phyloP scores from a whole-genome alignment of 768 basidiomycete genomes.

The Mycena maculata region DNA sequence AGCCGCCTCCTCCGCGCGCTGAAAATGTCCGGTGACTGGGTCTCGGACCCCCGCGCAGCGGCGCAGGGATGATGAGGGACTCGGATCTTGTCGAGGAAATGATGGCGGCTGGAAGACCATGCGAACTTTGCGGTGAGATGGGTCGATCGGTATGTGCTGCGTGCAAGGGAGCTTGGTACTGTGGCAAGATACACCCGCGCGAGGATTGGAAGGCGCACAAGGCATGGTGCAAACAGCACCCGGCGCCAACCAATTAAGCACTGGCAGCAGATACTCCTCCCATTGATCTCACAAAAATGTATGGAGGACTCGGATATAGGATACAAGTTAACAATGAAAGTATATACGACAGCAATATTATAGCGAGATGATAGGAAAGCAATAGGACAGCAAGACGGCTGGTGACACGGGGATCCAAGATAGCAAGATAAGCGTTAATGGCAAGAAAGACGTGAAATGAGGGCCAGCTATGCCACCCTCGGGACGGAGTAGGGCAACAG shows the following conservation, averaged over 20 bases:
- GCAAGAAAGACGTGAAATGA: not conserved
- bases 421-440: not conserved
- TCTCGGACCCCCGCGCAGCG: not conserved
- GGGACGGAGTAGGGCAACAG: constrained; percentile 52
- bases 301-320: too few species aligned
- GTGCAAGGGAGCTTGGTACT: constrained; percentile 5
- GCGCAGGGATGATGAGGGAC: too few species aligned
- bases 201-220: not conserved
- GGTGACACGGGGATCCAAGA: constrained; percentile 12
- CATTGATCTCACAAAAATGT: too few species aligned
- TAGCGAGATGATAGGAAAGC: too few species aligned
- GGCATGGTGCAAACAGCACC: not conserved
- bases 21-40: not conserved
- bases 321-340: too few species aligned
- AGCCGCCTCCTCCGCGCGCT: not conserved
- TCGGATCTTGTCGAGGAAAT: not conserved
- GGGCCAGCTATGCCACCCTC: constrained; percentile 17
- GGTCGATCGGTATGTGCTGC: not conserved
- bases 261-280: too few species aligned
- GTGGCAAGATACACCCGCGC: not conserved
- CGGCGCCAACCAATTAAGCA: too few species aligned
- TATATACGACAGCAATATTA: not conserved
- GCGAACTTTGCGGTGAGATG: not conserved
- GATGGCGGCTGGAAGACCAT: not conserved
- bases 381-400: constrained; percentile 14